phyloP scores from a whole-genome alignment of 306 rosid genomes.

The Pyrus bretschneideri region DNA sequence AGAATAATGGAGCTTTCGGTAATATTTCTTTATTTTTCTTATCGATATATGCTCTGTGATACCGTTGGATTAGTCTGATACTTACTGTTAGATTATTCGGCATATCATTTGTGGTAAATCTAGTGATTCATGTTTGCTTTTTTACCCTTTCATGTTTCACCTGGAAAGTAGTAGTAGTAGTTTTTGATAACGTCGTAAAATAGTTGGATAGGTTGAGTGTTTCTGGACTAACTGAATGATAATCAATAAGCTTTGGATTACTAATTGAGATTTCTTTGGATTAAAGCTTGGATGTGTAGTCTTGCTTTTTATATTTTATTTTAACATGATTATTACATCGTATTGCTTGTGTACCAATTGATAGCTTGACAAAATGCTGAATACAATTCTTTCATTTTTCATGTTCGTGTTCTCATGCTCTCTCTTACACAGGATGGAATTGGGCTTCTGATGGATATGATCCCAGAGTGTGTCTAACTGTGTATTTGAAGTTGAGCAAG shows the following conservation, averaged over 20 bases:
- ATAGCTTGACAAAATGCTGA: background rate
- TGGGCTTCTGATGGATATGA: slow-evolving; percentile 80
- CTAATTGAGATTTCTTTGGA: background rate
- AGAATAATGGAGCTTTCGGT: too few relatives aligned
- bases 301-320: background rate
- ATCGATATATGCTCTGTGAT: background rate
- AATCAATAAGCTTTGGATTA: background rate
- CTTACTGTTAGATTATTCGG: background rate
- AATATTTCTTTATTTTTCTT: too few relatives aligned
- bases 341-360: too few relatives aligned
- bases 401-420: background rate
- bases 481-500: slow-evolving; percentile 52
- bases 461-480: slow-evolving; percentile 53
- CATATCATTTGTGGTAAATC: background rate
- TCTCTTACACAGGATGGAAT: slow-evolving; percentile 53
- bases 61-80: background rate
- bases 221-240: too few relatives aligned
- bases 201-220: too few relatives aligned
- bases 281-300: background rate
- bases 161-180: background rate
- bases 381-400: background rate
- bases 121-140: background rate
- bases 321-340: background rate
- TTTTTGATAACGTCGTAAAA: background rate
- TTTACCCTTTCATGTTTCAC: background rate